Conservation (phyloP, 2,329 filamentous ascomycete species). For the Scedosporium dehoogii region DNA sequence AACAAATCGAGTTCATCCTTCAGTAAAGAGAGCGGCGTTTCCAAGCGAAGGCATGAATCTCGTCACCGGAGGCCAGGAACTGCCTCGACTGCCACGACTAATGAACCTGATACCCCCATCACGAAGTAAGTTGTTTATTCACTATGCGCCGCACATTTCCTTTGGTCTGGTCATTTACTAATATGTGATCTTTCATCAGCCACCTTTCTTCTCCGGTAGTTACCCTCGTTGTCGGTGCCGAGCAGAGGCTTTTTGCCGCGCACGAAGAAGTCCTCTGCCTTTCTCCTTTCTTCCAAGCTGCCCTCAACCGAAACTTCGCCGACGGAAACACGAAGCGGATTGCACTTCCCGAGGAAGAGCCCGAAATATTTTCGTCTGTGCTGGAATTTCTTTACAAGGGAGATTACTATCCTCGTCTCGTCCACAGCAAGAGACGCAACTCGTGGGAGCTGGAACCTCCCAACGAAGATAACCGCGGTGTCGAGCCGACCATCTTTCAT, state of each 20-base stretch:
- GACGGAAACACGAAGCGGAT: conserved; percentile 65
- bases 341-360: conserved; percentile 67
- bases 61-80: conserved; percentile 1
- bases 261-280: conserved; percentile 85
- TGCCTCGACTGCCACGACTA: background rate
- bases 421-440: conserved; percentile 77
- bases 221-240: conserved; percentile 73
- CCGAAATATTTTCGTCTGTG: conserved; percentile 84
- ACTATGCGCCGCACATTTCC: background rate
- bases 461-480: background rate
- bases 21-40: conserved; percentile 6
- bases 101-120: conserved; percentile 5
- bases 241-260: conserved; percentile 85
- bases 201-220: conserved; percentile 43
- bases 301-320: conserved; percentile 62
- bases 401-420: conserved; percentile 83
- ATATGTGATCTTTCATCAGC: conserved; percentile 40
- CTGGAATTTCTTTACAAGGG: conserved; percentile 97
- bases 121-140: background rate
- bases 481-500: conserved; percentile 69
- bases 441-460: conserved; percentile 73
- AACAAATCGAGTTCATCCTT: conserved; percentile 8
- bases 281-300: conserved; percentile 73
- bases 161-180: background rate
- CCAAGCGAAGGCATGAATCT: conserved; percentile 4